Percentiles rank a stretch among this genome's conserved stretches.
Conservation (phyloP, 768 basidiomycete genomes). For the Boletus barrowsii region DNA sequence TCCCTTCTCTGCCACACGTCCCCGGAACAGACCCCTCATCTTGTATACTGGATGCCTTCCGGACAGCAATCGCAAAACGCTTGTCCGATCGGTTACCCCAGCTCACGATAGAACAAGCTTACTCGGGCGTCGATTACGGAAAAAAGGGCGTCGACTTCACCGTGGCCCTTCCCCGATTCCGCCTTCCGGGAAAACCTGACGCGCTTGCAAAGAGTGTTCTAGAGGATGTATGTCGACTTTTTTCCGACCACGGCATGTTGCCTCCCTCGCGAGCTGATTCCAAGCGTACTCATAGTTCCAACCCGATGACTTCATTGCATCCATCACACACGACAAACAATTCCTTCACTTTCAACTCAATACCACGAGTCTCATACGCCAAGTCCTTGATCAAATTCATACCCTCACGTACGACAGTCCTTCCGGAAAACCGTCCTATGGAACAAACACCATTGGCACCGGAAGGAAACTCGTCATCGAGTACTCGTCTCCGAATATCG, state of each 20-base stretch:
- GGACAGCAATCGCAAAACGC: conserved; percentile 74
- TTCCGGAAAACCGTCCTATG: conserved; percentile 67
- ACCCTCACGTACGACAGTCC: conserved; percentile 61
- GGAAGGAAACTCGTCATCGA: conserved; percentile 88
- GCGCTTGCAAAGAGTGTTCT: conserved; percentile 72
- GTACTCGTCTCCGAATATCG: conserved; percentile 96
- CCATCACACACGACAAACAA: conserved; percentile 64
- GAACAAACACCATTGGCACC: conserved; percentile 69
- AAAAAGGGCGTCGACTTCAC: conserved; percentile 95
- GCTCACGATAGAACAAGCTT: conserved; percentile 74
- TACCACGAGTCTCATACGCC: conserved; percentile 55
- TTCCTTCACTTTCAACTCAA: conserved; percentile 83
- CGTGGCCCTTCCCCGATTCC: conserved; percentile 88
- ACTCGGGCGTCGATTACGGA: conserved; percentile 81
- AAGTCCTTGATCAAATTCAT: conserved; percentile 73
- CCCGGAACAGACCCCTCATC: conserved; percentile 58
- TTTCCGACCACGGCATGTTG: neutral
- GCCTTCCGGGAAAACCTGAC: conserved; percentile 79
- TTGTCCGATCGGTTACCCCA: conserved; percentile 62
- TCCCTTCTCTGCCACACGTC: conserved; percentile 41
- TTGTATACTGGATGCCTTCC: conserved; percentile 72
- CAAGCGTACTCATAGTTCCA: conserved; percentile 57
- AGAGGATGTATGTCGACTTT: conserved; percentile 52
- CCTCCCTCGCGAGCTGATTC: no score
- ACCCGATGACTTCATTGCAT: conserved; percentile 75